Evolutionary conservation across 768 basidiomycete species (phyloP).

Genomic region (Trametes cubensis): DNA sequence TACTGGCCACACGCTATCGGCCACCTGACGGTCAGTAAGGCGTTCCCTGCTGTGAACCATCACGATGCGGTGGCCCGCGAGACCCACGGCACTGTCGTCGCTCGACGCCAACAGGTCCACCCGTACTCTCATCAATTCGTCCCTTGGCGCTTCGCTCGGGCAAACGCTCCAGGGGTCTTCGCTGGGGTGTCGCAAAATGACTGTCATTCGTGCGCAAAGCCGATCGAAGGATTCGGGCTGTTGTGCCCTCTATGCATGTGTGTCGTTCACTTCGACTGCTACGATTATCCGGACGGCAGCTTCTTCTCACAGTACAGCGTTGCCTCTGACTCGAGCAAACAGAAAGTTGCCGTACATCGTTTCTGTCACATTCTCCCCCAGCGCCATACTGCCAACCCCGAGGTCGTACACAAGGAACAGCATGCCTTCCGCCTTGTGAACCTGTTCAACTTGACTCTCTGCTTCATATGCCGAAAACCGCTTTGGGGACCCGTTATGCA

Average conservation of each 20-base stretch:
- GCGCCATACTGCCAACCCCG: conserved; percentile 30
- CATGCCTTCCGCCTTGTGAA: conserved; percentile 65
- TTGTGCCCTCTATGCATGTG: conserved; percentile 73
- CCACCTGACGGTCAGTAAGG: conserved; percentile 60
- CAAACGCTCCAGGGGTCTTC: conserved; percentile 31
- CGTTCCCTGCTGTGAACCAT: conserved; percentile 47
- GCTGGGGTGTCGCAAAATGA: conserved; percentile 40
- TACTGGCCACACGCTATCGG: conserved; percentile 74
- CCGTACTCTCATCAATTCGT: conserved; percentile 64
- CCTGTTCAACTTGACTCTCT: conserved; percentile 74
- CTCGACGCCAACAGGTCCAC: conserved; percentile 33
- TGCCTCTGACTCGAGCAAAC: conserved; percentile 47
- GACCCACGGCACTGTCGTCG: conserved; percentile 16
- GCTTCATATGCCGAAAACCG: conserved; percentile 65
- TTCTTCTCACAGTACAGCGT: conserved; percentile 56
- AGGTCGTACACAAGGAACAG: conserved; percentile 33
- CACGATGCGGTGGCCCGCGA: conserved; percentile 28
- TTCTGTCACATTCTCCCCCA: conserved; percentile 53
- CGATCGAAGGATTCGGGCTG: conserved; percentile 69
- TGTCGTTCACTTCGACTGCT: conserved; percentile 77
- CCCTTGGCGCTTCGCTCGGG: conserved; percentile 61
- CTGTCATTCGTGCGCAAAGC: conserved; percentile 59
- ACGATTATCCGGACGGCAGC: conserved; percentile 68
- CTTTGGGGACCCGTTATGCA: conserved; percentile 74
- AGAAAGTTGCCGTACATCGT: conserved; percentile 62